These are phyloP conservation scores for Vitis hybrid DNA, from an alignment of 177 flowering plant genomes.

Conservation along the genomic window DNA sequence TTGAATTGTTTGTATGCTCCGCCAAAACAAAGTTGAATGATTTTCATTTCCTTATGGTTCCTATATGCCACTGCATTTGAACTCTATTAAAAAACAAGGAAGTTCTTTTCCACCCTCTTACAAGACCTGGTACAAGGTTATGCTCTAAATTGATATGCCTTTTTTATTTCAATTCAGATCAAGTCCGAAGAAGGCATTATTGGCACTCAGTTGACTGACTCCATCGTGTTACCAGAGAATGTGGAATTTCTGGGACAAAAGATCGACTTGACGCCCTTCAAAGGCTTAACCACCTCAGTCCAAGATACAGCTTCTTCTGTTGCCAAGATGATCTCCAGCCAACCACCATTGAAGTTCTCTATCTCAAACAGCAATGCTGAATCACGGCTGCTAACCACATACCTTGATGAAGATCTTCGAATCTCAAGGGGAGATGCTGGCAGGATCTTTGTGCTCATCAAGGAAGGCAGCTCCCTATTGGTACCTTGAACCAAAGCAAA, in stretches of 20 bases:
- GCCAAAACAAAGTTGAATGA: no score
- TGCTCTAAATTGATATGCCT: neutral
- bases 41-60: no score
- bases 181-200: constrained; percentile 84
- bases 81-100: no score
- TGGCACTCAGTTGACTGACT: constrained; percentile 87
- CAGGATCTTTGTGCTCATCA: no score
- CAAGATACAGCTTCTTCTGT: constrained; percentile 86
- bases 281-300: constrained; percentile 56
- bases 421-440: no score
- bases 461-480: no score
- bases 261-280: constrained; percentile 61
- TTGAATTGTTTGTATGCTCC: no score
- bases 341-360: constrained; percentile 74
- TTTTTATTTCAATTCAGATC: constrained; percentile 41
- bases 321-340: constrained; percentile 68
- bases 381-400: constrained; percentile 66
- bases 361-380: constrained; percentile 54
- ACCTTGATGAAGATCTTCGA: no score
- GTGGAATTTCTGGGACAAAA: constrained; percentile 81
- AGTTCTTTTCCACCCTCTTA: neutral
- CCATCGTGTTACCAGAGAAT: constrained; percentile 71
- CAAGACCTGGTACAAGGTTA: no score
- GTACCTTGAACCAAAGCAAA: no score
- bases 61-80: no score